A percentile compares a stretch with the other conserved stretches of the same genome.
Evolutionary conservation across 2,329 filamentous ascomycete species (phyloP).

Genomic region (Stachybotrys chlorohalonatus): DNA sequence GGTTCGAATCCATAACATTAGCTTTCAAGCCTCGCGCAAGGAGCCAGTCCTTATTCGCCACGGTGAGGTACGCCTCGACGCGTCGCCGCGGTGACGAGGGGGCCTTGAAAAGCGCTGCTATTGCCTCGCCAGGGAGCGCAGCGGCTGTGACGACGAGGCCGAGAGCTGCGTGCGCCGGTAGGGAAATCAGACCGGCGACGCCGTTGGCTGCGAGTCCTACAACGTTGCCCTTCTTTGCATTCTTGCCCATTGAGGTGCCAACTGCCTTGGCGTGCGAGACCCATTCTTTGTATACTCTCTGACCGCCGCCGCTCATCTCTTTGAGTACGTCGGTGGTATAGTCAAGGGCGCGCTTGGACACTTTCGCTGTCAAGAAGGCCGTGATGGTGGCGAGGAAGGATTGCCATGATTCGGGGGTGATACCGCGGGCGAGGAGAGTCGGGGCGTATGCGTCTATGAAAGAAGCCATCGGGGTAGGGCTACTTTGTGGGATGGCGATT

Average conservation of each 20-base stretch:
- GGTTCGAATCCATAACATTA: constrained; percentile 21
- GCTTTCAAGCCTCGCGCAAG: constrained; percentile 26
- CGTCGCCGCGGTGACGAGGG: constrained; percentile 32
- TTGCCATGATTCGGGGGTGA: constrained; percentile 23
- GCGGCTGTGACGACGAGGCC: constrained; percentile 24
- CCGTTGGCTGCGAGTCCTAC: constrained; percentile 26
- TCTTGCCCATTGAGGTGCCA: constrained; percentile 22
- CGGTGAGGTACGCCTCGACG: constrained; percentile 29
- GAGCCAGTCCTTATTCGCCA: constrained; percentile 35
- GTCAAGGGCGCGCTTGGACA: constrained; percentile 31
- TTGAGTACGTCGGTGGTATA: constrained; percentile 32
- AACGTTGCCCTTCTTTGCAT: constrained; percentile 29
- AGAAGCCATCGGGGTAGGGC: constrained; percentile 21
- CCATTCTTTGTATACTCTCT: constrained; percentile 25
- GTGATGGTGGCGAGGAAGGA: constrained; percentile 31
- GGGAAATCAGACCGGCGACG: constrained; percentile 25
- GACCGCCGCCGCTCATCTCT: constrained; percentile 24
- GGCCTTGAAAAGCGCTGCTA: constrained; percentile 23
- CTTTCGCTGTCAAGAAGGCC: constrained; percentile 34
- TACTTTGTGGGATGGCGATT: constrained; percentile 31
- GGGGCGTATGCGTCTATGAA: constrained; percentile 30
- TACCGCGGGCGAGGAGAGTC: constrained; percentile 26
- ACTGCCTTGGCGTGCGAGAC: constrained; percentile 24
- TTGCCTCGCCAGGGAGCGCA: constrained; percentile 22
- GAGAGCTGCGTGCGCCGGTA: constrained; percentile 28